Evolutionary conservation across 1,139 yeast species (phyloP), one percentile per base, ranked within the genome.

Genomic region (Debaryomyces udenii): DNA sequence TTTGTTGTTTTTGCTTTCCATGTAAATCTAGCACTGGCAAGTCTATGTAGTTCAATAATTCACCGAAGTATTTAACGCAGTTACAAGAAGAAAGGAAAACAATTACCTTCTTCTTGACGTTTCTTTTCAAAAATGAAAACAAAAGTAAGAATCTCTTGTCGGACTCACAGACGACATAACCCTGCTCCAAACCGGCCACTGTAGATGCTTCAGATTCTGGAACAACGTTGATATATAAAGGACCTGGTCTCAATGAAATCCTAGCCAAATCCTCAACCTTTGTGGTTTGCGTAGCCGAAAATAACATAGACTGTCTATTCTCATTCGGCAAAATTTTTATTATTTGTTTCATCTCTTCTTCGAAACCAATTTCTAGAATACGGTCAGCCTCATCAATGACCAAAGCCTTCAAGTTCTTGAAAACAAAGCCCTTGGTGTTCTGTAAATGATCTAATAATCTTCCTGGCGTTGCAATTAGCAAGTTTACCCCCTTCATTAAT

Each of bases 231-330:
- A 93, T 93, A 66, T 91, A 94, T 47, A 94, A 77, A 14, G 99
- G 99, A 32, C 98, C 98, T 38, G 93, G 85, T 62, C 96, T 82
- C 55, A 94, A 76, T 4, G 99, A 93, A 41, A 94, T 93, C 67
- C 99, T 81, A 16, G 99, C 99, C 59, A 93, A 76, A 70, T 94
- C 99, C 62, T 93, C 98, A 48, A 93, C 99, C 70, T 94, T 94
- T 35, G 98, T 93, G 30, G 99, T 93, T 66, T 93, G 99, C 1
- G 99, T 93, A 38, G 99, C 99, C 11, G 98, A 90, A 62, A 94
- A 93, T 53, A 93, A 73, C 98, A 93, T 93, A 31, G 96, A 79
- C 66, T 93, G 99, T 68, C 99, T 85, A 52, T 86, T 91, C 51
- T 90, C 96, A 50, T 81, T 86, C 37, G 99, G 99, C 59, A 94